These are phyloP conservation scores for Candida sp. DNA, from an alignment of 1,139 yeast genomes.

Conservation along the genomic window DNA sequence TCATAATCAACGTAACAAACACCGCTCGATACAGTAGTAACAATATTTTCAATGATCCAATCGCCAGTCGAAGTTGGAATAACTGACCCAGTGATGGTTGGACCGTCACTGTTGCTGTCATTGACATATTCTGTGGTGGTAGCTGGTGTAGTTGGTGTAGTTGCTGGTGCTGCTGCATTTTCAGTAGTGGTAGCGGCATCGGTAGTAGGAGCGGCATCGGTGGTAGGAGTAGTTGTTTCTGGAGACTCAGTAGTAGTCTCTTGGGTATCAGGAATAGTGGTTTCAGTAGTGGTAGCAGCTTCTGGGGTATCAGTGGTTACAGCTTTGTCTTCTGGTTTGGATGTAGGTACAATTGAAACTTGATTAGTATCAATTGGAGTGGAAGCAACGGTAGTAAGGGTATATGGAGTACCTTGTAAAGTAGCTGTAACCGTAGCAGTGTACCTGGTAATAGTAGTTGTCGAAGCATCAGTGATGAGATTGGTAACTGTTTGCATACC, in stretches of 20 bases:
- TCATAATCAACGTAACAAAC: constrained; percentile 43
- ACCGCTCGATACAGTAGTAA: constrained; percentile 30
- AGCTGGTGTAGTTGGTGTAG: not conserved
- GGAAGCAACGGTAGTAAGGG: constrained; percentile 36
- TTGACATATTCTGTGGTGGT: constrained; percentile 2
- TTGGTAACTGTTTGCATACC: constrained; percentile 32
- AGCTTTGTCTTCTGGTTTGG: not conserved
- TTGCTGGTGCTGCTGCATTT: constrained; percentile 3
- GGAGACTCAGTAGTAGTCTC: constrained; percentile 4
- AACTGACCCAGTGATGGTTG: constrained; percentile 28
- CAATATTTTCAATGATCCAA: constrained; percentile 36
- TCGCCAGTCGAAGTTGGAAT: constrained; percentile 32
- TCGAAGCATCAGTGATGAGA: constrained; percentile 25
- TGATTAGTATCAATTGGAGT: constrained; percentile 25
- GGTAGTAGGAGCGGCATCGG: not conserved
- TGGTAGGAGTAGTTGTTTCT: constrained; percentile 2
- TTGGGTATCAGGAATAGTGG: not conserved
- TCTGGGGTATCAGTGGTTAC: constrained; percentile 3
- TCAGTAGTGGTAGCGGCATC: constrained; percentile 3
- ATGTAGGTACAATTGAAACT: constrained; percentile 3
- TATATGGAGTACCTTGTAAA: constrained; percentile 37
- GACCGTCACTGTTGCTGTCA: constrained; percentile 16
- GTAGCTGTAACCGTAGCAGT: constrained; percentile 47
- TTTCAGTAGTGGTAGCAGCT: not conserved
- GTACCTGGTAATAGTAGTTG: constrained; percentile 39